These are phyloP conservation scores for Sporothrix phasma DNA, from an alignment of 2,329 filamentous ascomycete species.

Conservation along the genomic window DNA sequence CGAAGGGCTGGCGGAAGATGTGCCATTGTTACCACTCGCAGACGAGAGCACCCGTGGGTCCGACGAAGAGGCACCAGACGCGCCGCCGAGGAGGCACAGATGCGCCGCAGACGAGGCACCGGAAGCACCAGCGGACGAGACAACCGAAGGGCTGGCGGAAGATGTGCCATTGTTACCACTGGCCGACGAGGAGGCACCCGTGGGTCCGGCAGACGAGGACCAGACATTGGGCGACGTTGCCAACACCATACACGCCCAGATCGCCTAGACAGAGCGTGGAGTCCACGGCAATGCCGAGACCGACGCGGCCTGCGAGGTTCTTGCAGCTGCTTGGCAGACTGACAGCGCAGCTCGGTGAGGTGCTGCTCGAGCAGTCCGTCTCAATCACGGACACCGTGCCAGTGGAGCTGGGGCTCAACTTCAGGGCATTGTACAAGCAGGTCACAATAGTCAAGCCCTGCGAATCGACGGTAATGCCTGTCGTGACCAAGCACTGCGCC, in stretches of 20 bases:
- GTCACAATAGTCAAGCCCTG: constrained; percentile 9
- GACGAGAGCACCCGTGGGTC: constrained; percentile 3
- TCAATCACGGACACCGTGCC: neutral
- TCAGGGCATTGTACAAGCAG: constrained; percentile 12
- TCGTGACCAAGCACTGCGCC: constrained; percentile 11
- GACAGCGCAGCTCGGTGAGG: constrained; percentile 6
- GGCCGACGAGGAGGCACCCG: constrained; percentile 8
- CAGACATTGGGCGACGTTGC: constrained; percentile 12
- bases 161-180: constrained; percentile 13
- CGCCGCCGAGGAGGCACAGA: too few relatives aligned
- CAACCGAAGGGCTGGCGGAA: constrained; percentile 10
- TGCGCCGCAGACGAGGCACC: too few relatives aligned
- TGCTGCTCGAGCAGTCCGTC: constrained; percentile 8
- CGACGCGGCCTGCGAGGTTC: neutral
- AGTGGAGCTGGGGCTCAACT: neutral
- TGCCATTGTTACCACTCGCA: too few relatives aligned
- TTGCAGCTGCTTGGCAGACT: constrained; percentile 8
- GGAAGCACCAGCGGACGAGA: too few relatives aligned
- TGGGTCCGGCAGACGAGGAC: neutral
- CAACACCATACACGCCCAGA: constrained; percentile 23
- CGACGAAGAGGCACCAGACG: constrained; percentile 6
- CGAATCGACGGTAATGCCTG: neutral
- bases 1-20: constrained; percentile 13
- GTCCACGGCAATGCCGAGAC: constrained; percentile 20
- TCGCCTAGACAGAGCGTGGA: constrained; percentile 23